Evolutionary conservation across 1,284 basidiomycete species (phyloP), one percentile per base, ranked within the genome.

Genomic region (Gyrodon tennesseensis): DNA sequence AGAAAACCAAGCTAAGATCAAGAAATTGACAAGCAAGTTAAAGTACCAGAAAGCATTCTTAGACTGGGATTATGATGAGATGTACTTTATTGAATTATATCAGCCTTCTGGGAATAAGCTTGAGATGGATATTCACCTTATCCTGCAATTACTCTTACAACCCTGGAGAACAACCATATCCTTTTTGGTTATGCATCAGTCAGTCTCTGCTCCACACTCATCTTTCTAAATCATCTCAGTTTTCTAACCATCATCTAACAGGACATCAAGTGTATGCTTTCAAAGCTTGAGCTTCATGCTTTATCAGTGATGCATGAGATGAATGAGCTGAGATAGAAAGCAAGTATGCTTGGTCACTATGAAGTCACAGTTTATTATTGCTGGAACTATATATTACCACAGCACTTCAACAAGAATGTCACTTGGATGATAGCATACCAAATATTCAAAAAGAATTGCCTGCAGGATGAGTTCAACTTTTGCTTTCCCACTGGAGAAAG

Each of bases 361-460:
- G 59, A 59, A 7, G 25, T 66, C 3, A 65, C 56, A 0, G 63
- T 56, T 0, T 66, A 55, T 29, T 63, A 66, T 21, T 66, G 65
- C 40, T 57, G 60, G 59, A 53, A 60, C 25, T 60, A 53, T 18
- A 46, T 60, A 3, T 40, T 40, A 16, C 51, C 52, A 1, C 51
- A 60, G 18, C 52, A 60, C 29, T 31, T 37, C 6, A 34, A 60
- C 41, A 37, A 27, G 3, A 41, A 60, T 23, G 31, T 7, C 1
- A 54, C 59, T 16, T 60, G 59, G 59, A 60, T 52, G 0, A 18
- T 60, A 3, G 34, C 59, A 13, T 54, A 60, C 21, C 52, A 60
- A 19, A 16, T 60, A 29, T 27, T 27, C 16, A 60, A 55, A 60
- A 21, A 27, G 0, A 25, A 18, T 4, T 60, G 52, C 23, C 9